A percentile compares a stretch with the other conserved stretches of the same genome.
These are phyloP conservation scores for Boletus rex-veris DNA, from an alignment of 768 basidiomycete genomes.

Conservation along the genomic window DNA sequence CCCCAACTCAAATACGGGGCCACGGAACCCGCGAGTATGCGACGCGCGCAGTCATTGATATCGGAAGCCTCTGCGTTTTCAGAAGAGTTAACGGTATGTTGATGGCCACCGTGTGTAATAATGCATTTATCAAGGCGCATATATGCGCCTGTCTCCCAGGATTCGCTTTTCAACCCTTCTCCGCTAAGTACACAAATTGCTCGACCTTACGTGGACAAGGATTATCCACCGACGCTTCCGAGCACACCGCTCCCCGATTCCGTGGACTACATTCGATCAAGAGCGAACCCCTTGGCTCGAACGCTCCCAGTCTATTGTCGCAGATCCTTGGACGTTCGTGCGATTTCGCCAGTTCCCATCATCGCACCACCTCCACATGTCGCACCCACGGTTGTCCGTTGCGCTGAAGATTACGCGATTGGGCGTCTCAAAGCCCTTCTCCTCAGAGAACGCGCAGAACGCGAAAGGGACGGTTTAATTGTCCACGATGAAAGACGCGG, in stretches of 20 bases:
- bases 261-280: slow-evolving; percentile 19
- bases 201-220: neutral
- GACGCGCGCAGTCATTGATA: slow-evolving; percentile 39
- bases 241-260: slow-evolving; percentile 26
- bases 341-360: slow-evolving; percentile 40
- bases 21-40: slow-evolving; percentile 37
- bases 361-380: slow-evolving; percentile 49
- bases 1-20: slow-evolving; percentile 19
- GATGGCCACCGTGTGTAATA: neutral
- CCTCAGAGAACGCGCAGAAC: slow-evolving; percentile 37
- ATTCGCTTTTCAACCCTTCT: slow-evolving; percentile 4
- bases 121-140: neutral
- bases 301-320: slow-evolving; percentile 12
- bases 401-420: slow-evolving; percentile 43
- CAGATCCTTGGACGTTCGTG: neutral
- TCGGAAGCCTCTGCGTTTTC: slow-evolving; percentile 25
- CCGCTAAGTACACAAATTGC: slow-evolving; percentile 1
- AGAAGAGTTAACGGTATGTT: slow-evolving; percentile 8
- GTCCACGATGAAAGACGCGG: slow-evolving; percentile 9
- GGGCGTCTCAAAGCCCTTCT: slow-evolving; percentile 40
- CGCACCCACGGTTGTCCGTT: slow-evolving; percentile 23
- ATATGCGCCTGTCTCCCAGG: slow-evolving; percentile 10
- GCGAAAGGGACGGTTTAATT: slow-evolving; percentile 35
- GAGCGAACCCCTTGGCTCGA: slow-evolving; percentile 22
- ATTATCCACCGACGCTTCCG: slow-evolving; percentile 23